Conservation (phyloP, 78 protist genomes). For the Emiliania huxleyi region DNA sequence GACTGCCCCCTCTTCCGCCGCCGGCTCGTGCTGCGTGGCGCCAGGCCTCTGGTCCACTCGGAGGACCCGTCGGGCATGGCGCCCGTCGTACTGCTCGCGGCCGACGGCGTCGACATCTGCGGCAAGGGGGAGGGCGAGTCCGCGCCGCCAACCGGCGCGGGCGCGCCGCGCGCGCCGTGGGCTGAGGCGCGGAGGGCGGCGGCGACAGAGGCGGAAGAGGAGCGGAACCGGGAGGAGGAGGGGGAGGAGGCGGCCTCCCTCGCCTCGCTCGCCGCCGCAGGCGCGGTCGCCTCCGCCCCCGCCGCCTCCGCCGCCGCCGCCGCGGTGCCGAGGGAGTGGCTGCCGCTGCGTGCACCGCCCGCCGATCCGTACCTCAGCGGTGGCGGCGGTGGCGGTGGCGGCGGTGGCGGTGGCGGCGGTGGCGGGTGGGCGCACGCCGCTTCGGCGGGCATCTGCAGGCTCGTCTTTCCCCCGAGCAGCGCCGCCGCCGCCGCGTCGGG, state of each 20-base stretch:
- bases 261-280: too few species aligned
- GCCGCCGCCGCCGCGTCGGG: not conserved
- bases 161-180: not conserved
- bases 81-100: not conserved
- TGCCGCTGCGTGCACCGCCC: not conserved
- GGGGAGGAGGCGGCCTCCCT: too few species aligned
- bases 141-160: not conserved
- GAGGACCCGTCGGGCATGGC: not conserved
- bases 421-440: not conserved
- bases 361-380: too few species aligned
- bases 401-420: not conserved
- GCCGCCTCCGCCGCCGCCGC: not conserved
- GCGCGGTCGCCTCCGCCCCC: too few species aligned
- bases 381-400: not conserved
- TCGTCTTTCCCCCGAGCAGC: not conserved
- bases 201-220: not conserved
- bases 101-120: not conserved
- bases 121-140: not conserved
- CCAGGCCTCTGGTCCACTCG: not conserved
- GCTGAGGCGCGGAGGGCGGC: not conserved
- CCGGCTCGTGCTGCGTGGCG: conserved; percentile 17
- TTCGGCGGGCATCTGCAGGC: not conserved
- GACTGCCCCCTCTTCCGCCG: conserved; percentile 85
- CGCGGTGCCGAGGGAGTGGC: not conserved
- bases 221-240: not conserved